A percentile compares a stretch with the other conserved stretches of the same genome.
Evolutionary conservation across 2,329 filamentous ascomycete species (phyloP).

Genomic region (Xylaria multiplex): DNA sequence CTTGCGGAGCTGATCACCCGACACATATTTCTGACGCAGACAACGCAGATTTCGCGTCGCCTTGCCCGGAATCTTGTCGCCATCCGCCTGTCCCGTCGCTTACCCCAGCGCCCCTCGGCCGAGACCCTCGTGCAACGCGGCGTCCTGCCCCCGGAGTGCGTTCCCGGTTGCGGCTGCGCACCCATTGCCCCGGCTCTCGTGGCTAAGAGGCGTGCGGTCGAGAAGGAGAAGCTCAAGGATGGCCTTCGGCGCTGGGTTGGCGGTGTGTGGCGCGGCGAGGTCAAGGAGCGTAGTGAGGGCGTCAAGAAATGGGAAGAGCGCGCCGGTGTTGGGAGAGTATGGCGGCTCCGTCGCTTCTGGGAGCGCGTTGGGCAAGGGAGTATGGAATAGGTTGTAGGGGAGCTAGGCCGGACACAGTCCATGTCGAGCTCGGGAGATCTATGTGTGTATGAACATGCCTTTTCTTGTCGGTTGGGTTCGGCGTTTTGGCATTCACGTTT

Average conservation of each 20-base stretch:
- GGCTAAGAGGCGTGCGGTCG: conserved; percentile 69
- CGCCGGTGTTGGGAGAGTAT: conserved; percentile 65
- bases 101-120: conserved; percentile 68
- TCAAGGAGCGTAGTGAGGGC: conserved; percentile 60
- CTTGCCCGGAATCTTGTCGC: conserved; percentile 71
- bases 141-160: conserved; percentile 72
- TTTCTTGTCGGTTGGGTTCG: background rate
- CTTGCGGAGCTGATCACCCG: conserved; percentile 70
- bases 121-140: conserved; percentile 69
- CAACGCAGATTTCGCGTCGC: conserved; percentile 70
- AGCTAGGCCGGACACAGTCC: conserved; percentile 4
- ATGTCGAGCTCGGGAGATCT: background rate
- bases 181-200: conserved; percentile 68
- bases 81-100: conserved; percentile 71
- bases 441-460: conserved; percentile 14
- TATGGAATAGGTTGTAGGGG: conserved; percentile 7
- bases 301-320: conserved; percentile 61
- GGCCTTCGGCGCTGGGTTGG: conserved; percentile 72
- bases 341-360: conserved; percentile 73
- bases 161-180: conserved; percentile 51
- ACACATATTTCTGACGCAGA: conserved; percentile 74
- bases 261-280: conserved; percentile 64
- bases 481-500: conserved; percentile 9
- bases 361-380: conserved; percentile 63
- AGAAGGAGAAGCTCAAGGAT: conserved; percentile 75